A percentile compares a stretch with the other conserved stretches of the same genome.
Evolutionary conservation across 805 yeast genomes (phyloP).

Genomic region (Lachancea meyersii): DNA sequence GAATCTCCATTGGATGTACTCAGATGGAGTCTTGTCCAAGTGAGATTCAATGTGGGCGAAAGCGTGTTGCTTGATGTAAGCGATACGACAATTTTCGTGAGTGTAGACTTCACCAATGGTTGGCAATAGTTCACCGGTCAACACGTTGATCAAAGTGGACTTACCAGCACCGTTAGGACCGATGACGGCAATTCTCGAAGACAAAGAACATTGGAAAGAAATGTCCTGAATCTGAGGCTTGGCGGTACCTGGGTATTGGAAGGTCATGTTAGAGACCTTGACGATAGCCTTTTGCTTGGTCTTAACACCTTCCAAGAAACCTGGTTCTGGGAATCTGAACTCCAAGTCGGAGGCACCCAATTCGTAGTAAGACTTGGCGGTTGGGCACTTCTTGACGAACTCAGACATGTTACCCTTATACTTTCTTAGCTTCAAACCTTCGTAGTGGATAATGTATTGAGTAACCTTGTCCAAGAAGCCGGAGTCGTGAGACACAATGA

Average conservation of each 20-base stretch:
- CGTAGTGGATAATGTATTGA: slow-evolving; percentile 99
- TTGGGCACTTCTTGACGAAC: slow-evolving; percentile 97
- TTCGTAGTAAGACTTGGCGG: slow-evolving; percentile 98
- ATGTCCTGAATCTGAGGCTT: slow-evolving; percentile 91
- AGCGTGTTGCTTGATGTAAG: slow-evolving; percentile 99
- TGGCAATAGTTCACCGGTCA: slow-evolving; percentile 99
- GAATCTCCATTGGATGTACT: slow-evolving; percentile 99
- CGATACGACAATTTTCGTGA: slow-evolving; percentile 99
- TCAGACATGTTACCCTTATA: slow-evolving; percentile 99
- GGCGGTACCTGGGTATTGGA: slow-evolving; percentile 99
- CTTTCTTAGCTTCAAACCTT: slow-evolving; percentile 98
- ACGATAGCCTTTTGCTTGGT: slow-evolving; percentile 99
- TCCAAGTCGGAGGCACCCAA: slow-evolving; percentile 96
- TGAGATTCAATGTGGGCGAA: slow-evolving; percentile 98
- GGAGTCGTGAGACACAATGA: slow-evolving; percentile 98
- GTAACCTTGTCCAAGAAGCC: slow-evolving; percentile 97
- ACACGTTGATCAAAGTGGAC: slow-evolving; percentile 95
- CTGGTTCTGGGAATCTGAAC: slow-evolving; percentile 99
- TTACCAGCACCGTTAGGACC: slow-evolving; percentile 99
- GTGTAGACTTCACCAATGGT: slow-evolving; percentile 98
- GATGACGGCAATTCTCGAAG: slow-evolving; percentile 99
- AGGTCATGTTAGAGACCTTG: slow-evolving; percentile 92
- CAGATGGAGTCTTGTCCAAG: slow-evolving; percentile 99
- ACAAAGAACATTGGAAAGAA: slow-evolving; percentile 97
- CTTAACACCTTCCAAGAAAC: slow-evolving; percentile 99